A percentile compares a stretch with the other conserved stretches of the same genome.
phyloP scores from a whole-genome alignment of 2,329 filamentous ascomycete species.

The Hirsutella rhossiliensis region DNA sequence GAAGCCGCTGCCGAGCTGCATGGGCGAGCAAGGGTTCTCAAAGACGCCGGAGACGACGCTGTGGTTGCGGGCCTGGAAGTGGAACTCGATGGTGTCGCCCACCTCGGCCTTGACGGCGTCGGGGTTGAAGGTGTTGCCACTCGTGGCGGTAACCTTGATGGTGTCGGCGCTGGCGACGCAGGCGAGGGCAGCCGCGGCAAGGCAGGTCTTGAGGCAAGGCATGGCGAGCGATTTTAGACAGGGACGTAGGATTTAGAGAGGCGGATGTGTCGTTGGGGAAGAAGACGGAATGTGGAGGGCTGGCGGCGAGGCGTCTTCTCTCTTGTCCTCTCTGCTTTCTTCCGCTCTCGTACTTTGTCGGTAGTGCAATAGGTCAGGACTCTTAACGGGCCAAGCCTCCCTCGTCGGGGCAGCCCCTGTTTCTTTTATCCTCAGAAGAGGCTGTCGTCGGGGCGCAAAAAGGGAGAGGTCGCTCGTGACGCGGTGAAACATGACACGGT shows the following conservation, averaged over 20 bases:
- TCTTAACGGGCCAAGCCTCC: not conserved
- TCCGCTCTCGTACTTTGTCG: not conserved
- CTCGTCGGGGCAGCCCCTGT: not conserved
- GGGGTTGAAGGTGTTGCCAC: slow-evolving; percentile 20
- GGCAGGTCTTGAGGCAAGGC: slow-evolving; percentile 14
- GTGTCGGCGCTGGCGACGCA: slow-evolving; percentile 16
- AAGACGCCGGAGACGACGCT: slow-evolving; percentile 24
- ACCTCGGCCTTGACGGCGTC: slow-evolving; percentile 17
- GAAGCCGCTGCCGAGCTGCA: slow-evolving; percentile 20
- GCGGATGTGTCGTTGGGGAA: not conserved
- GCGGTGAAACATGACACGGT: not conserved
- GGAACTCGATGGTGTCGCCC: slow-evolving; percentile 24
- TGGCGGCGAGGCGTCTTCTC: not conserved
- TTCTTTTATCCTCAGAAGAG: not conserved
- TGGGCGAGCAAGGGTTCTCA: slow-evolving; percentile 20
- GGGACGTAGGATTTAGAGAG: not conserved
- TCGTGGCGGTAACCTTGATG: slow-evolving; percentile 21
- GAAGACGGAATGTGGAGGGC: not conserved
- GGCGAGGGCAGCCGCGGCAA: slow-evolving; percentile 13
- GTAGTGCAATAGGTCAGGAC: not conserved
- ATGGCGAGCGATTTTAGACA: slow-evolving; percentile 6
- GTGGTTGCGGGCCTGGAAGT: slow-evolving; percentile 24
- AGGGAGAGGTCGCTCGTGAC: not conserved
- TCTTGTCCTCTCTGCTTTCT: not conserved
- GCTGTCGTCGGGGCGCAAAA: not conserved